phyloP scores from a whole-genome alignment of 192 early-diverging fungal genomes.

The Entomortierella chlamydospora region DNA sequence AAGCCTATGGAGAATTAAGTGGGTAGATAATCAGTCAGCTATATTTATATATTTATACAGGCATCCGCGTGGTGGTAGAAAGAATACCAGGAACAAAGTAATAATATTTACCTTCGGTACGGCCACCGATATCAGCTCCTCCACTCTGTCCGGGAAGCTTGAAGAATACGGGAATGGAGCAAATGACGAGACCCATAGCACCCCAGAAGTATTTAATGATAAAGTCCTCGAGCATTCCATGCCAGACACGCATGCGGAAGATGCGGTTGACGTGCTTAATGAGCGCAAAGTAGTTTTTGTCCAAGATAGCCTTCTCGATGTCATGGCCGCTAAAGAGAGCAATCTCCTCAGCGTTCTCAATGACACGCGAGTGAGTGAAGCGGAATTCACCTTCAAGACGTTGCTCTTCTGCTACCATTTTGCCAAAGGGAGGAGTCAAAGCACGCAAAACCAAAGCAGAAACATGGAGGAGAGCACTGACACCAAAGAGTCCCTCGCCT shows the following conservation, averaged over 20 bases:
- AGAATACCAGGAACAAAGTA: background rate
- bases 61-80: no score
- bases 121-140: conserved; percentile 53
- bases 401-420: conserved; percentile 94
- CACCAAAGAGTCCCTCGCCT: conserved; percentile 83
- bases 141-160: conserved; percentile 55
- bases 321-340: conserved; percentile 90
- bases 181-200: conserved; percentile 87
- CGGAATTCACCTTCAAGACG: conserved; percentile 95
- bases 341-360: conserved; percentile 97
- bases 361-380: conserved; percentile 92
- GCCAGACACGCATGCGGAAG: conserved; percentile 86
- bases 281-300: conserved; percentile 81
- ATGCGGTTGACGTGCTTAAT: conserved; percentile 90
- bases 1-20: conserved; percentile 60
- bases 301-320: conserved; percentile 85
- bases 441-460: conserved; percentile 83
- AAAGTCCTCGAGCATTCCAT: conserved; percentile 98
- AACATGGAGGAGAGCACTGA: conserved; percentile 81
- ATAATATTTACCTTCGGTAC: conserved; percentile 64
- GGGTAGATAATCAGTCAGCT: no score
- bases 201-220: conserved; percentile 99
- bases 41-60: no score
- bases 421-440: conserved; percentile 95
- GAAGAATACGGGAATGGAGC: conserved; percentile 89